phyloP scores from a whole-genome alignment of 2,329 filamentous ascomycete species.

The Ilyonectria mors-panacis region DNA sequence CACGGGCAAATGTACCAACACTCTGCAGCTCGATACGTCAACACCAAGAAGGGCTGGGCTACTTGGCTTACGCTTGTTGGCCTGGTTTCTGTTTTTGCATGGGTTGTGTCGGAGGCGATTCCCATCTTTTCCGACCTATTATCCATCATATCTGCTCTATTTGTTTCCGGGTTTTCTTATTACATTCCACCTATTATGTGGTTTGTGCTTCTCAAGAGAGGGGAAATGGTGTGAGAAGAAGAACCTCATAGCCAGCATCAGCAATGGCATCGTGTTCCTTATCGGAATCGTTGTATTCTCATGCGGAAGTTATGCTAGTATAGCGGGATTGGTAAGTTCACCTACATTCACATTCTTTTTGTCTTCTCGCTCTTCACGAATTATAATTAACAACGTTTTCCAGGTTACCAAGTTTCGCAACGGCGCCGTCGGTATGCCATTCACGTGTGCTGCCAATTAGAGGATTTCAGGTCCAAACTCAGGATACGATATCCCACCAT shows the following conservation, averaged over 20 bases:
- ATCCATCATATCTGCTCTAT: slow-evolving; percentile 51
- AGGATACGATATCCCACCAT: background rate
- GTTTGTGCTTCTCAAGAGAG: slow-evolving; percentile 33
- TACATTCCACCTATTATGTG: background rate
- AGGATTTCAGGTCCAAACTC: background rate
- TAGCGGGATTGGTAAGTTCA: background rate
- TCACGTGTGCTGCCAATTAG: background rate
- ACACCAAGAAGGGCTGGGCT: slow-evolving; percentile 61
- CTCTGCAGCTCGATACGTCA: slow-evolving; percentile 59
- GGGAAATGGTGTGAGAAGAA: slow-evolving; percentile 41
- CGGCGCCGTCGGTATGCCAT: background rate
- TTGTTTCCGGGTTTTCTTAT: slow-evolving; percentile 50
- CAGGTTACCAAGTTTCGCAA: background rate
- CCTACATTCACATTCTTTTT: background rate
- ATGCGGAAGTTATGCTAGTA: background rate
- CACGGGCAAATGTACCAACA: slow-evolving; percentile 59
- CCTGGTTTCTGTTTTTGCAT: slow-evolving; percentile 73
- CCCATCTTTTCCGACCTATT: slow-evolving; percentile 79
- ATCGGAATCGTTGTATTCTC: background rate
- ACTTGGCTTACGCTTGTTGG: slow-evolving; percentile 73
- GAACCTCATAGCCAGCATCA: slow-evolving; percentile 24
- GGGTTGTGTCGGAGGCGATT: slow-evolving; percentile 79
- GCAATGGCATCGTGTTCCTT: background rate
- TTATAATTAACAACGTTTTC: background rate
- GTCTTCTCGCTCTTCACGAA: background rate